These are phyloP conservation scores for Nicotiana benthamiana DNA, from an alignment of 257 asterid genomes.

Conservation along the genomic window DNA sequence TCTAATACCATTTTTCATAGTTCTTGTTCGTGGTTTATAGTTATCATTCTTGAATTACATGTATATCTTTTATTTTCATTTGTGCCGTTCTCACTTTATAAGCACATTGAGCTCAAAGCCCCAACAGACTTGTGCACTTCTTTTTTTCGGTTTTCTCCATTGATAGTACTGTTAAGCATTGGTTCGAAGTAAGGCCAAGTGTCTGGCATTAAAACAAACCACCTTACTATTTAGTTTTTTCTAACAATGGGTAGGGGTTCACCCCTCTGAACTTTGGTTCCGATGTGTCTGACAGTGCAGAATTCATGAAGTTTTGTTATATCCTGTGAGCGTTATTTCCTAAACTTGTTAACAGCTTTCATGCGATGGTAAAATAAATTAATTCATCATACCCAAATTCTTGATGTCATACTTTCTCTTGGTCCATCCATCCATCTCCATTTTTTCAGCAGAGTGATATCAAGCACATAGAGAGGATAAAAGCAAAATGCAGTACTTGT, in stretches of 20 bases:
- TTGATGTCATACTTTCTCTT: constrained; percentile 7
- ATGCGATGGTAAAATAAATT: background rate
- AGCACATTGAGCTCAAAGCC: background rate
- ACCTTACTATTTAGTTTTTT: background rate
- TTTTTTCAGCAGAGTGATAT: constrained; percentile 32
- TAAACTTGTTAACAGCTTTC: background rate
- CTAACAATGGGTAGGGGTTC: background rate
- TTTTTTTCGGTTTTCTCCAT: background rate
- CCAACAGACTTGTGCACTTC: background rate
- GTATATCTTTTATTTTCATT: background rate
- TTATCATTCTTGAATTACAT: constrained; percentile 3
- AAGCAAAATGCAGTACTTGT: constrained; percentile 29
- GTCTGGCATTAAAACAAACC: background rate
- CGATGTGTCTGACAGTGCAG: background rate
- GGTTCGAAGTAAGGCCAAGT: background rate
- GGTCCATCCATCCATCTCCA: background rate
- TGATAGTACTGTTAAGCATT: background rate
- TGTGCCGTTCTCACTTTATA: background rate
- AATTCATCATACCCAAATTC: background rate
- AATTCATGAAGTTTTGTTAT: background rate
- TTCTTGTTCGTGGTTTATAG: background rate
- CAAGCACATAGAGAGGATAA: constrained; percentile 40
- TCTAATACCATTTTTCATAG: background rate
- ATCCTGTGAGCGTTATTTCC: background rate
- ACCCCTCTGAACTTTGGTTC: background rate